Percentiles rank a stretch among this genome's conserved stretches.
These are phyloP conservation scores for Trapa bicornis DNA, from an alignment of 345 rosid genomes.

Conservation along the genomic window DNA sequence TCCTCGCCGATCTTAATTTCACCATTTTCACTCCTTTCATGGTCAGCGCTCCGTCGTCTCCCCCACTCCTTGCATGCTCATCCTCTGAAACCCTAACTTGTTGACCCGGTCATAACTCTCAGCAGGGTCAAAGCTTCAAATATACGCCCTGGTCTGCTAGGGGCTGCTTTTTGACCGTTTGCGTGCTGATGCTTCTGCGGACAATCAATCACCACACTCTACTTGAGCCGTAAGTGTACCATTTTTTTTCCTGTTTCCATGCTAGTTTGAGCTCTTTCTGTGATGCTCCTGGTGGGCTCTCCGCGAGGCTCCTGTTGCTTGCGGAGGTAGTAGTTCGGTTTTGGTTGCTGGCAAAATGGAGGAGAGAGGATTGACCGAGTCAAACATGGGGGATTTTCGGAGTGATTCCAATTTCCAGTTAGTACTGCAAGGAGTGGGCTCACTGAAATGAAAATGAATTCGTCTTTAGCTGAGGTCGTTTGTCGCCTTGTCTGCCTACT, in stretches of 20 bases:
- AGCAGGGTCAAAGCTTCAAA: not conserved
- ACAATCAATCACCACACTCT: not conserved
- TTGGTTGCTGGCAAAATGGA: not conserved
- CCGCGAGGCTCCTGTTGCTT: not conserved
- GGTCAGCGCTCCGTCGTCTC: not conserved
- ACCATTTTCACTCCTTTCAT: not conserved
- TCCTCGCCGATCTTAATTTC: not conserved
- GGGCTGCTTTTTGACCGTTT: slow-evolving; percentile 1
- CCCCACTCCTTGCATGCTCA: not conserved
- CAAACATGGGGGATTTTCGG: not conserved
- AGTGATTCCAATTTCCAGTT: not conserved
- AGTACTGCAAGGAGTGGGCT: not conserved
- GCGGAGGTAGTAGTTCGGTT: not conserved
- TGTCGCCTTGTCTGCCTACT: not conserved
- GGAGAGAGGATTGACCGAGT: not conserved
- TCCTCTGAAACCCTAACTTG: not conserved
- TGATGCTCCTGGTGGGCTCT: not conserved
- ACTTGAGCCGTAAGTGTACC: not conserved
- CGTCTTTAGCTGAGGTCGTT: not conserved
- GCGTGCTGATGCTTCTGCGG: not conserved
- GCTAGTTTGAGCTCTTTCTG: not conserved
- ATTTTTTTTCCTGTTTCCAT: too few species aligned
- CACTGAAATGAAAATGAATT: not conserved
- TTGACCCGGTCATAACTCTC: not conserved
- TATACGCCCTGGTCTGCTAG: not conserved